Conservation (phyloP, 164 flowering plant genomes). For the Akebia trifoliata region DNA sequence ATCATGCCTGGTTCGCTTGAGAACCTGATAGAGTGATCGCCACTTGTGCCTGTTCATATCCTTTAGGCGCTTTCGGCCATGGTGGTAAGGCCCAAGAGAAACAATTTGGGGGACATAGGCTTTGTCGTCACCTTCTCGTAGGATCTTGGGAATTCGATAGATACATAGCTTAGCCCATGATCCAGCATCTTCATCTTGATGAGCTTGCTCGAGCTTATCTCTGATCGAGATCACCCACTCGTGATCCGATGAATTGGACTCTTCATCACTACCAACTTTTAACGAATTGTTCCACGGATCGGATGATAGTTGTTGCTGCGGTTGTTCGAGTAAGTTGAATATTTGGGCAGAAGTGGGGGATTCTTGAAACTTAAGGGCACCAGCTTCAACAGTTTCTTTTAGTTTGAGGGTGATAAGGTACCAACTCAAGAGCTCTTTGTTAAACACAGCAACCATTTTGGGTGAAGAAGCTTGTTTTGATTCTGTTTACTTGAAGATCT, state of each 20-base stretch:
- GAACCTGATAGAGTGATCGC: conserved; percentile 42
- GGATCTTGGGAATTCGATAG: conserved; percentile 44
- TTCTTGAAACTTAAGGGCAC: conserved; percentile 6
- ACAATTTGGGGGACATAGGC: conserved; percentile 62
- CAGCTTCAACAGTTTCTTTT: conserved; percentile 27
- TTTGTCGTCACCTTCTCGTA: conserved; percentile 44
- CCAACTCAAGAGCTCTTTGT: conserved; percentile 36
- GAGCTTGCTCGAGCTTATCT: conserved; percentile 59
- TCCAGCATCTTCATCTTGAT: conserved; percentile 46
- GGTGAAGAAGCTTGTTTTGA: not conserved
- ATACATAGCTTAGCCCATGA: conserved; percentile 52
- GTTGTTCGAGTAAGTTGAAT: conserved; percentile 3
- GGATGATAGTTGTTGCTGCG: not conserved
- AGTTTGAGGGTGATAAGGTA: conserved; percentile 34
- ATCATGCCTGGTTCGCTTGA: conserved; percentile 42
- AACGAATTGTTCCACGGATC: not conserved
- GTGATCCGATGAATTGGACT: conserved; percentile 20
- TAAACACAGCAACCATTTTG: conserved; percentile 35
- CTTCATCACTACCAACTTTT: conserved; percentile 10
- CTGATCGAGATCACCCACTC: conserved; percentile 71
- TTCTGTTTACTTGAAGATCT: not conserved
- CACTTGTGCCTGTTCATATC: conserved; percentile 68
- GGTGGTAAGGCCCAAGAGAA: conserved; percentile 74
- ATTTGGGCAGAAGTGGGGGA: conserved; percentile 6
- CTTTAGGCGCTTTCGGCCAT: conserved; percentile 35